Base-by-base conservation (phyloP, 768 basidiomycete species). In the Fomitopsis pulvina region DNA sequence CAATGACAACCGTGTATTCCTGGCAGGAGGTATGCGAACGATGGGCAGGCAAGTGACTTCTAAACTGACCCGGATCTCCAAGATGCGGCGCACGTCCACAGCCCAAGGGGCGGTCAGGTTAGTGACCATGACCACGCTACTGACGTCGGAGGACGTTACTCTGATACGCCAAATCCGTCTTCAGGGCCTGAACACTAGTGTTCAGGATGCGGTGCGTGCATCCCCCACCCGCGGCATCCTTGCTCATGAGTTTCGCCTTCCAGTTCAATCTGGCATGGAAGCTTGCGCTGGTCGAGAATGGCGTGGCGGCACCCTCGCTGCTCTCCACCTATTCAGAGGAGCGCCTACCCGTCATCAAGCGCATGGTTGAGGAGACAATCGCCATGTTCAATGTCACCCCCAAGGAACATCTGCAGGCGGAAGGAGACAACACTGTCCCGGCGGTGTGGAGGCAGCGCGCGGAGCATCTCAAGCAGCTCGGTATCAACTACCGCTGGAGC, bases 401-500 rank as follows among this genome's bases (percentile, higher is more conserved):
- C 20, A 27, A 22, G 12, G 18, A 16, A 4, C 44, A 21, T 28
- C 26, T n/a, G 10, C 12, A 27, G 8, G 44, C 26, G 4, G 26
- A 24, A 12, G 25, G 27, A 16, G 29, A 27, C 10, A n/a, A n/a
- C n/a, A n/a, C n/a, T n/a, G n/a, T n/a, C n/a, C n/a, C n/a, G n/a
- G 41, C 16, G 7, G 11, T 25, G 10, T 16, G 41, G n/a, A 18
- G 16, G 4, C 18, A 16, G 4, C 12, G 24, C 10, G 25, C 28
- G n/a, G 44, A 45, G 9, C n/a, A 20, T 3, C 25, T 34, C 10
- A 47, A 47, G 48, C 73, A 75, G 60, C 68, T 77, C 25, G 75
- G 73, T 8, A 63, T 78, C 42, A 79, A 79, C 57, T 79, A 73
- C 53, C 67, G 78, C 8, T 68, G 70, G 59, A 78, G 78, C 56